Evolutionary conservation across 371 early-diverging fungal genomes (phyloP).

Genomic region (Apophysomyces sp.): DNA sequence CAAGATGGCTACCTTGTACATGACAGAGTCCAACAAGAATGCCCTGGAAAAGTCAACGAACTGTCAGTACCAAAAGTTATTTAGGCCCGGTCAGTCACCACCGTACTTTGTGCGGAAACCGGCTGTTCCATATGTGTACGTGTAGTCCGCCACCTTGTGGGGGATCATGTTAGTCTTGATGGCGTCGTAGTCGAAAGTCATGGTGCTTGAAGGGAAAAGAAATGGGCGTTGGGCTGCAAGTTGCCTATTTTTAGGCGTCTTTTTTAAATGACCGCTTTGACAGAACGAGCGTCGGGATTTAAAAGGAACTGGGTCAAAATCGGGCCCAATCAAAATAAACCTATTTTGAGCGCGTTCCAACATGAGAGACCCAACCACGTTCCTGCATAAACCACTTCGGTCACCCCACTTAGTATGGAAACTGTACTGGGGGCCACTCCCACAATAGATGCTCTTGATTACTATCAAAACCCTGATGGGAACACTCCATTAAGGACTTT

Average conservation of each 20-base stretch:
- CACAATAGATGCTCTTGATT: no score
- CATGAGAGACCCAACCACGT: no score
- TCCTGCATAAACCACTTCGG: no score
- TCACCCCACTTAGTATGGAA: no score
- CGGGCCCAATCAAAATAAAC: neutral
- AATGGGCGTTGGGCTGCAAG: neutral
- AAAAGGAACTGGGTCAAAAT: neutral
- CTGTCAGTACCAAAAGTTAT: slow-evolving; percentile 6
- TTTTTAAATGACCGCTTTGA: neutral
- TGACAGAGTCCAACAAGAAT: slow-evolving; percentile 82
- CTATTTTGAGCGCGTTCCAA: no score
- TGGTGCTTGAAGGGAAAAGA: neutral
- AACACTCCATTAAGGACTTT: no score
- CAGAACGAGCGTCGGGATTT: neutral
- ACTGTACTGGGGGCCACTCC: no score
- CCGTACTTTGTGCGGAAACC: slow-evolving; percentile 92
- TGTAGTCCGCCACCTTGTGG: slow-evolving; percentile 30
- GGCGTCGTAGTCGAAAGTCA: slow-evolving; percentile 28
- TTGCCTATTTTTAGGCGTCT: neutral
- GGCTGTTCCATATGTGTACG: slow-evolving; percentile 93
- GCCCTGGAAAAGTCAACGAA: slow-evolving; percentile 57
- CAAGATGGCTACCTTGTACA: slow-evolving; percentile 93
- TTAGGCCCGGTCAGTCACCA: no score
- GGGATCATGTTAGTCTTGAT: slow-evolving; percentile 36
- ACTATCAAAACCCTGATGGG: no score